Evolutionary conservation across 1,139 yeast species (phyloP).

Genomic region (Suhomyces maxii): DNA sequence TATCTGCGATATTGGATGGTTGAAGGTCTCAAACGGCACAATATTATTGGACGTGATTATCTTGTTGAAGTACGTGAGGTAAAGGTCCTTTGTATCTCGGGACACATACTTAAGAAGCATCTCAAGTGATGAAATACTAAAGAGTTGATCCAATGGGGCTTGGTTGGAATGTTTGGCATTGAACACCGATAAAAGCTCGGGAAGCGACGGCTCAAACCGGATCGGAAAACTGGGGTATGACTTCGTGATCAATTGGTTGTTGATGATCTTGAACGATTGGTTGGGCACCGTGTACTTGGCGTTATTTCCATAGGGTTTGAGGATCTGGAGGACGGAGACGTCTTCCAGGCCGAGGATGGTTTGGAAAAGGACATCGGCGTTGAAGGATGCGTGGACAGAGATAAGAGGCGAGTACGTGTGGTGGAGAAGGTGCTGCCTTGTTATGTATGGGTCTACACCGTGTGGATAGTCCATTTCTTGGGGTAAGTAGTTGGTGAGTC

Average conservation of each 20-base stretch:
- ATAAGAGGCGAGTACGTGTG: slow-evolving; percentile 60
- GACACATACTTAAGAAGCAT: slow-evolving; percentile 25
- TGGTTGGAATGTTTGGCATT: slow-evolving; percentile 11
- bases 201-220: slow-evolving; percentile 44
- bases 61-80: slow-evolving; percentile 58
- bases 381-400: slow-evolving; percentile 52
- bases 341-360: slow-evolving; percentile 30
- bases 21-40: slow-evolving; percentile 83
- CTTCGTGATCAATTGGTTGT: slow-evolving; percentile 44
- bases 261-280: slow-evolving; percentile 41
- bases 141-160: slow-evolving; percentile 28
- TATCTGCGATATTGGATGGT: slow-evolving; percentile 83
- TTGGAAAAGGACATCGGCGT: slow-evolving; percentile 49
- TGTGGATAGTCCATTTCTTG: slow-evolving; percentile 30
- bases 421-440: slow-evolving; percentile 46
- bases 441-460: slow-evolving; percentile 43
- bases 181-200: slow-evolving; percentile 39
- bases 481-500: background rate
- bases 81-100: slow-evolving; percentile 34
- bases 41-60: slow-evolving; percentile 61
- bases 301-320: slow-evolving; percentile 49
- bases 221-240: slow-evolving; percentile 47
- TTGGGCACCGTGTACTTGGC: slow-evolving; percentile 40
- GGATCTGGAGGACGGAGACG: slow-evolving; percentile 35
- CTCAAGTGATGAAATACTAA: slow-evolving; percentile 45